Percentiles rank a stretch among this genome's conserved stretches.
These are phyloP conservation scores for Stenocarpella maydis DNA, from an alignment of 2,329 filamentous ascomycete species.

Conservation along the genomic window DNA sequence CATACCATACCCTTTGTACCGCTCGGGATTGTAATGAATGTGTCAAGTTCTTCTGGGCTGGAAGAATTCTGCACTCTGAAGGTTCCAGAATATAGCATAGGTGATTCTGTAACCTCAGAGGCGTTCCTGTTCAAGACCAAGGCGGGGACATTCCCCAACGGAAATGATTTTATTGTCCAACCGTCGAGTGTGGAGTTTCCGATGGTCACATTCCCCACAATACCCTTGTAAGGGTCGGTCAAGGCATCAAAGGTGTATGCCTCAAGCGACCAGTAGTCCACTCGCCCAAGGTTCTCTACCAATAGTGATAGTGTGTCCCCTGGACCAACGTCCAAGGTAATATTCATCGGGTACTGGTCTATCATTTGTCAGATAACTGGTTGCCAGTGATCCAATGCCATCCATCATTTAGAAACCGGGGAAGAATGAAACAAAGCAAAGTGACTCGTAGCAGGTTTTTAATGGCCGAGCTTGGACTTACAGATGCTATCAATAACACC, in stretches of 20 bases:
- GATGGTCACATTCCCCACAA: constrained; percentile 53
- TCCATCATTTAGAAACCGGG: too few species aligned
- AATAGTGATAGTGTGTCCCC: constrained; percentile 54
- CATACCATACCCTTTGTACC: constrained; percentile 32
- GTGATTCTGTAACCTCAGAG: not conserved
- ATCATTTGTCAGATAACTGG: too few species aligned
- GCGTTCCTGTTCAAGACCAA: not conserved
- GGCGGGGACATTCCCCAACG: constrained; percentile 2
- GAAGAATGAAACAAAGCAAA: too few species aligned
- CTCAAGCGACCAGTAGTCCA: constrained; percentile 48
- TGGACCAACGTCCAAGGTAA: constrained; percentile 47
- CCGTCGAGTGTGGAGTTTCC: constrained; percentile 36
- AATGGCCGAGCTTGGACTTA: too few species aligned
- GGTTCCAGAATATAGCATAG: constrained; percentile 24
- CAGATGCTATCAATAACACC: constrained; percentile 59
- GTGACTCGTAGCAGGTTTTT: not conserved
- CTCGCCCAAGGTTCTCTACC: constrained; percentile 60
- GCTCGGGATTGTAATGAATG: constrained; percentile 29
- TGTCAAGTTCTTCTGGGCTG: constrained; percentile 27
- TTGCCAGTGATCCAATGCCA: not conserved
- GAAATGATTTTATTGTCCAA: constrained; percentile 27
- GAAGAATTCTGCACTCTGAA: constrained; percentile 23
- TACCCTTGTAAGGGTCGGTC: constrained; percentile 56
- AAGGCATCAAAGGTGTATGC: constrained; percentile 44
- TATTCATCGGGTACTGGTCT: constrained; percentile 43